Base-by-base conservation (phyloP, 1,284 basidiomycete genomes). In the Sphagnurus paluster region DNA sequence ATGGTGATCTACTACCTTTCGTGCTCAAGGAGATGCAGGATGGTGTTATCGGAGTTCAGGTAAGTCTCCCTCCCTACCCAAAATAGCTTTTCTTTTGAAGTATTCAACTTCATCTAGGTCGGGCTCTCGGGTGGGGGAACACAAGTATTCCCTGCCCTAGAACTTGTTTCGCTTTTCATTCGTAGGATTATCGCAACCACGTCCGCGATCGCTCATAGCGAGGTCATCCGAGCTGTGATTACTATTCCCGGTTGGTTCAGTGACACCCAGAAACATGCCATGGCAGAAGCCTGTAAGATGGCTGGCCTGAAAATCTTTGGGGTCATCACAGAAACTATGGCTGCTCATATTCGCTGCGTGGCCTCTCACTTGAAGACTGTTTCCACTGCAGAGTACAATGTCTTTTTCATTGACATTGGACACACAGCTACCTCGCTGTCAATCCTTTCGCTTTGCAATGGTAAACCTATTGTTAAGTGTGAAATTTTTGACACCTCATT, bases 391-490 rank as follows among this genome's bases (percentile, higher is more conserved):
- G 14, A 29, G 7, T 20, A 37, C 21, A 36, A 29, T 29, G 28
- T 47, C 3, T 20, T 38, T 11, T 21, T 47, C 33, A 42, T 47
- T 24, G 46, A 47, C 35, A 36, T 47, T 32, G 39, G 46, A 11
- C 39, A 47, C 30, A 37, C 33, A 10, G 46, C 23, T 14, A 42
- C 39, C 17, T 16, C 34, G 16, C 7, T 44, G 3, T 44, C 35
- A 20, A 25, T 38, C n/a, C 26, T 44, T 4, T 36, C 36, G 8
- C 21, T 39, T 32, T 6, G 26, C 11, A 25, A 42, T 20, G 33
- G 32, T 7, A 47, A 23, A n/a, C 29, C 30, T 24, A 14, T 24
- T 13, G 17, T 24, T 3, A 38, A 32, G 17, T 24, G 19, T 26
- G 37, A 16, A 8, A 16, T 30, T 16, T 47, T 26, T 7, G 28